phyloP scores from a whole-genome alignment of 257 asterid genomes.

The Verbascum thapsus region DNA sequence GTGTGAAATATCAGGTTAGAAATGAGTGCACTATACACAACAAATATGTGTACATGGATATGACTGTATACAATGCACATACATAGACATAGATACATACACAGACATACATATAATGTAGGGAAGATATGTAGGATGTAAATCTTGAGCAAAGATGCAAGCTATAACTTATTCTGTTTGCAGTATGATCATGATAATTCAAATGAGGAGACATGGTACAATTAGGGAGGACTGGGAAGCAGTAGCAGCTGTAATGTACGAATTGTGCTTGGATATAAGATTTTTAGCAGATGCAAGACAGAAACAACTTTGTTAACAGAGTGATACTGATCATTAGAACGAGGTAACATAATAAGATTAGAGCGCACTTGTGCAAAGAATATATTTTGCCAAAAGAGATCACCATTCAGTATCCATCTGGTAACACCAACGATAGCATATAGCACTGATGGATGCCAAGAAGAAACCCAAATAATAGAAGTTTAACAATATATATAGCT shows the following conservation, averaged over 20 bases:
- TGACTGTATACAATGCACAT: not conserved
- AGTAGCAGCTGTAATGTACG: too few species aligned
- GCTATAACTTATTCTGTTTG: slow-evolving; percentile 2
- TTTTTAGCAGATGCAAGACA: not conserved
- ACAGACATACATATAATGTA: too few species aligned
- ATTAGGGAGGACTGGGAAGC: not conserved
- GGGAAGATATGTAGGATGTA: not conserved
- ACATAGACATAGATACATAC: not conserved
- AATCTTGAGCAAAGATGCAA: slow-evolving; percentile 21
- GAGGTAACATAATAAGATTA: not conserved
- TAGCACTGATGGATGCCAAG: slow-evolving; percentile 10
- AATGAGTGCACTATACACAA: slow-evolving; percentile 9
- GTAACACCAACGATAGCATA: slow-evolving; percentile 11
- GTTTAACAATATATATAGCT: slow-evolving; percentile 4
- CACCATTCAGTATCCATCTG: slow-evolving; percentile 11
- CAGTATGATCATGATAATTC: slow-evolving; percentile 15
- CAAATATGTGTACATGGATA: not conserved
- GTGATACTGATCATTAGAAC: not conserved
- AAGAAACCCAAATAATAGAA: not conserved
- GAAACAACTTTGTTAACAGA: not conserved
- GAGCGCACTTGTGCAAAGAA: slow-evolving; percentile 18
- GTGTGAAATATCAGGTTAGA: slow-evolving; percentile 21
- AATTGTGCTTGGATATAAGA: not conserved
- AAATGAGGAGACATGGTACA: slow-evolving; percentile 12
- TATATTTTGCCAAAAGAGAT: slow-evolving; percentile 19